Percentiles rank a stretch among this genome's conserved stretches.
These are phyloP conservation scores for Suhomyces bolitotheri DNA, from an alignment of 1,139 yeast species.

Conservation along the genomic window DNA sequence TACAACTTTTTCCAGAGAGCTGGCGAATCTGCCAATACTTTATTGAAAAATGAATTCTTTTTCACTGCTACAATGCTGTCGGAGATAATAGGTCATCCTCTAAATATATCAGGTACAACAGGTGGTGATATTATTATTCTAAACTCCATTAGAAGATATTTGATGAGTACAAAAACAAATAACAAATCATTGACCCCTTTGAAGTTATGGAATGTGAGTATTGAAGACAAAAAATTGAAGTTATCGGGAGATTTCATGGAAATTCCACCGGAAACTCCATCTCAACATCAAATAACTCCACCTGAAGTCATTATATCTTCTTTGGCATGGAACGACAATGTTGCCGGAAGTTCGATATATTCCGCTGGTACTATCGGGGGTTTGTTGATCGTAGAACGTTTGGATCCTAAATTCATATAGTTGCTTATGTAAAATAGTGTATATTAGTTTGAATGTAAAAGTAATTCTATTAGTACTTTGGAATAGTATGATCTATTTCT, in stretches of 20 bases:
- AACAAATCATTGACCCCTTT: constrained; percentile 35
- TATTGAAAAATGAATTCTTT: constrained; percentile 34
- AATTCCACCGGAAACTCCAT: constrained; percentile 30
- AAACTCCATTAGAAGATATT: constrained; percentile 39
- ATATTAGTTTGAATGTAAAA: constrained; percentile 1
- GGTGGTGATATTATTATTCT: constrained; percentile 53
- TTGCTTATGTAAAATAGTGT: constrained; percentile 5
- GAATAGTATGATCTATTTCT: constrained; percentile 60
- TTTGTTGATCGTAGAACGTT: constrained; percentile 60
- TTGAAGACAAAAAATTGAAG: constrained; percentile 17
- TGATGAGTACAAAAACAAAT: constrained; percentile 34
- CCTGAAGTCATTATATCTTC: constrained; percentile 54
- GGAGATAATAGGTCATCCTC: constrained; percentile 55
- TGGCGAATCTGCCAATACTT: constrained; percentile 35
- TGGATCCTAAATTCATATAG: constrained; percentile 30
- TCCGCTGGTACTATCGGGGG: constrained; percentile 73
- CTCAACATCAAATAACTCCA: constrained; percentile 46
- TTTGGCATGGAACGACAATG: constrained; percentile 63
- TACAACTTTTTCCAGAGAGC: constrained; percentile 35
- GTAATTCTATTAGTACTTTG: constrained; percentile 52
- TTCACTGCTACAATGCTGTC: constrained; percentile 32
- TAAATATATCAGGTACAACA: constrained; percentile 58
- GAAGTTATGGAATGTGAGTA: constrained; percentile 36
- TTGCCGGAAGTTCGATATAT: constrained; percentile 53
- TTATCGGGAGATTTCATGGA: constrained; percentile 30